Base-by-base conservation (phyloP, 345 rosid genomes). In the Citrus reticulata region DNA sequence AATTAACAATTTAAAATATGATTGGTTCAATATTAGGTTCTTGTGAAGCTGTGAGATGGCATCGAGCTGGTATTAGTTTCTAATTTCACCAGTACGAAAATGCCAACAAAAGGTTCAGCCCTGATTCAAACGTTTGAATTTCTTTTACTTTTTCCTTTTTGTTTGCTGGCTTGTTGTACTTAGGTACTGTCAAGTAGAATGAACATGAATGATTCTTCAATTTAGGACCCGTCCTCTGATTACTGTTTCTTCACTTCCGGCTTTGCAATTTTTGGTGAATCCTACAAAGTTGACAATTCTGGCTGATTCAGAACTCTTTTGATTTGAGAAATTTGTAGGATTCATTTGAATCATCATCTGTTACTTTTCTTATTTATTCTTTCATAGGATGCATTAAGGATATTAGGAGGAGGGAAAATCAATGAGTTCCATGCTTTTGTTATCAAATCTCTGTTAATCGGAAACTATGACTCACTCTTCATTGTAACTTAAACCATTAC, bases 391-490 rank as follows among this genome's bases (percentile, higher is more conserved):
- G 34, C 37, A 17, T 61, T 74, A 14, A 39, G 30, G 51, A 49
- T 16, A 17, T 19, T 68, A 19, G 29, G 34, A 22, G 14, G 61
- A 60, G 19, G 65, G 60, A 72, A 59, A 70, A 46, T 66, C 9
- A 35, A 11, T 9, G 34, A 49, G 54, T 35, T 77, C 11, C 34
- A 13, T 11, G 24, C 20, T 19, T 82, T 57, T 78, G 39, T 75
- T 60, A 30, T 68, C 69, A 78, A 70, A 65, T 76, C 61, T 39
- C 55, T 57, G 66, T 54, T 17, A 35, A 61, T 74, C 35, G 9
- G 72, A n/a, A 22, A 7, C 32, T 25, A 25, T 61, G 46, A 20
- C 10, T 30, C 25, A 19, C 62, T 69, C 39, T 49, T 68, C 11
- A 49, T 57, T 62, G 6, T 40, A 64, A 42, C 66, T 79, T 65